A percentile compares a stretch with the other conserved stretches of the same genome.
Evolutionary conservation across 2,329 filamentous ascomycete genomes (phyloP).

Genomic region (Ampelomyces quisqualis): DNA sequence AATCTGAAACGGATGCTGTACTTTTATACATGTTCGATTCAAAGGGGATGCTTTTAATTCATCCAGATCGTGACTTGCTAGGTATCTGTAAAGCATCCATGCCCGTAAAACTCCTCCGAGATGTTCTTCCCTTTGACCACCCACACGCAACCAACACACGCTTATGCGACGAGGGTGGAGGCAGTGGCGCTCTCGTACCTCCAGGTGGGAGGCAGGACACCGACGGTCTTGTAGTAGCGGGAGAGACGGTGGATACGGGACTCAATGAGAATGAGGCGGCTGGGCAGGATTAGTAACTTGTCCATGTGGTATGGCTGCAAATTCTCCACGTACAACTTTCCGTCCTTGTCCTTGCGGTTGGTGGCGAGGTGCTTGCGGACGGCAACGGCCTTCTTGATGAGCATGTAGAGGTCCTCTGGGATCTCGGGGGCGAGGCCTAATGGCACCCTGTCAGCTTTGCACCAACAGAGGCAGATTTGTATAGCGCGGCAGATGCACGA

Average conservation of each 20-base stretch:
- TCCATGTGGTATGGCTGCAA: background rate
- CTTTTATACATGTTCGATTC: constrained; percentile 23
- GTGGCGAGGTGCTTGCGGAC: constrained; percentile 99
- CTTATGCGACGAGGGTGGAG: constrained; percentile 47
- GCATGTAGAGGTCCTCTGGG: constrained; percentile 99
- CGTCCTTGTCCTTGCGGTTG: constrained; percentile 99
- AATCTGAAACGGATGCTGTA: constrained; percentile 8
- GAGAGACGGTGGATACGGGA: constrained; percentile 99
- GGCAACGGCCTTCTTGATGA: constrained; percentile 94
- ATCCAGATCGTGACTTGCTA: constrained; percentile 40
- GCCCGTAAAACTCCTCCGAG: constrained; percentile 41
- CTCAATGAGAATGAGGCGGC: constrained; percentile 99
- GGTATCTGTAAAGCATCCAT: constrained; percentile 41
- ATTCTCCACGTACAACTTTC: constrained; percentile 68
- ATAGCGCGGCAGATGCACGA: constrained; percentile 68
- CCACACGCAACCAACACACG: constrained; percentile 37
- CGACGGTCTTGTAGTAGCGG: constrained; percentile 98
- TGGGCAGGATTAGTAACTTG: constrained; percentile 14
- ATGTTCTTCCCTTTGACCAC: constrained; percentile 29
- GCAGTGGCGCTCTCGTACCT: constrained; percentile 98
- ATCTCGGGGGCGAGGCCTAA: constrained; percentile 96
- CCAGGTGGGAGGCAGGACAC: constrained; percentile 85
- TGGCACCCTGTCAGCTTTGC: constrained; percentile 40
- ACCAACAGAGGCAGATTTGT: constrained; percentile 50
- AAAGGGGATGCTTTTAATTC: constrained; percentile 41